Evolutionary conservation across 345 rosid genomes (phyloP).

Genomic region (Bruguiera gymnorhiza): DNA sequence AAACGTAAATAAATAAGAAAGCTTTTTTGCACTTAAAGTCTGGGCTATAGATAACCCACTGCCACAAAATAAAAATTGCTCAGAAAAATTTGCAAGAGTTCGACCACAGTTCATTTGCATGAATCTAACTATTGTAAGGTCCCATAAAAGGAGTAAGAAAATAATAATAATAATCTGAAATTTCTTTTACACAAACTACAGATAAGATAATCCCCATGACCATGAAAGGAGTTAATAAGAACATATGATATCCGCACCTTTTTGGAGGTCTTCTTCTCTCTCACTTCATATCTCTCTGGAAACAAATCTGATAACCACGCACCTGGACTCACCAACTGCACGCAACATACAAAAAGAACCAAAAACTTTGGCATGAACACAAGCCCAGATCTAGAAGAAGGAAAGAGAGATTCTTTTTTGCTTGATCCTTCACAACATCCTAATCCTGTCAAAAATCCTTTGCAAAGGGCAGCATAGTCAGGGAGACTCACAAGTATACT

Average conservation of each 20-base stretch:
- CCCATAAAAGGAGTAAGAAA: background rate
- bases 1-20: constrained; percentile 1
- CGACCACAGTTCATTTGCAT: background rate
- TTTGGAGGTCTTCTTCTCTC: constrained; percentile 90
- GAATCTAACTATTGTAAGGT: background rate
- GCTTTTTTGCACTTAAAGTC: background rate
- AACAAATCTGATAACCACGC: constrained; percentile 82
- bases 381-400: background rate
- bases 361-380: background rate
- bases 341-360: constrained; percentile 10
- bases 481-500: constrained; percentile 58
- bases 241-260: constrained; percentile 43
- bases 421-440: too few species aligned
- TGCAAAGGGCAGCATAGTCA: background rate
- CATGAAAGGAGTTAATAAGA: background rate
- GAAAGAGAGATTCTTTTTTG: background rate
- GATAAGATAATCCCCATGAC: background rate
- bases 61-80: too few species aligned
- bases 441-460: background rate
- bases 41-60: too few species aligned
- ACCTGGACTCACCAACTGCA: constrained; percentile 88
- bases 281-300: constrained; percentile 83
- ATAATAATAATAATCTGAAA: background rate
- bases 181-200: background rate
- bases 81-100: background rate